Percentiles rank a stretch among this genome's conserved stretches.
Evolutionary conservation across 2,329 filamentous ascomycete species (phyloP).

Genomic region (Botrytis tulipae): DNA sequence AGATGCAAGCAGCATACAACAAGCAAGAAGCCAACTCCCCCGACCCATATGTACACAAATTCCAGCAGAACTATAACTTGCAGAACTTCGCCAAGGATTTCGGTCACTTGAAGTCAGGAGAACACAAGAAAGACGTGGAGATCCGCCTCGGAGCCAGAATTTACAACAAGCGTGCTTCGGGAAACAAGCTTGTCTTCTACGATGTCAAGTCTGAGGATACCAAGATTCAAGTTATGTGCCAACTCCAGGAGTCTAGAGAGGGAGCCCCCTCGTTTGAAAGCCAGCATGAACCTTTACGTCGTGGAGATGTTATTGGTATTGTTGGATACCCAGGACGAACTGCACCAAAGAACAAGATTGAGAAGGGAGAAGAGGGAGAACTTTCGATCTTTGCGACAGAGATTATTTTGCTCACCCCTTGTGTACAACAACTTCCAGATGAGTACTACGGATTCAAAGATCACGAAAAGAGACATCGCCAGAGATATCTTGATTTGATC

Average conservation of each 20-base stretch:
- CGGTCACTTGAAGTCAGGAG: slow-evolving; percentile 80
- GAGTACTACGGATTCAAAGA: slow-evolving; percentile 96
- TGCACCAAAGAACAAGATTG: slow-evolving; percentile 84
- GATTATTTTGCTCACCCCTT: slow-evolving; percentile 82
- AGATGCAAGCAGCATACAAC: slow-evolving; percentile 52
- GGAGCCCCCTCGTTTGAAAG: slow-evolving; percentile 69
- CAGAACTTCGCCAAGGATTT: slow-evolving; percentile 77
- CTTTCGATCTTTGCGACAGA: slow-evolving; percentile 90
- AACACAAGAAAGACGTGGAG: slow-evolving; percentile 71
- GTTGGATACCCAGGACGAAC: slow-evolving; percentile 82
- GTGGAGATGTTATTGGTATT: slow-evolving; percentile 91
- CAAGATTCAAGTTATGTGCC: slow-evolving; percentile 89
- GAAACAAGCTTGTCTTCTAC: slow-evolving; percentile 88
- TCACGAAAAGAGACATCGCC: slow-evolving; percentile 86
- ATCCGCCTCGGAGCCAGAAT: slow-evolving; percentile 82
- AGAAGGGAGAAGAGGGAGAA: slow-evolving; percentile 77
- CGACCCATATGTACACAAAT: slow-evolving; percentile 91
- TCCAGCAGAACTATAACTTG: slow-evolving; percentile 81
- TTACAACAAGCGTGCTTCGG: slow-evolving; percentile 80
- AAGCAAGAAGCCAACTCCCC: slow-evolving; percentile 60
- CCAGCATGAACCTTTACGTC: slow-evolving; percentile 84
- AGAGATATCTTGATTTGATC: slow-evolving; percentile 92
- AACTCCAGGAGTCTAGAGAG: slow-evolving; percentile 73
- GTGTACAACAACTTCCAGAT: slow-evolving; percentile 83
- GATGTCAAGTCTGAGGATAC: slow-evolving; percentile 74